Conservation (phyloP, 805 yeast species). For the Aciculoconidium aculeatum region DNA sequence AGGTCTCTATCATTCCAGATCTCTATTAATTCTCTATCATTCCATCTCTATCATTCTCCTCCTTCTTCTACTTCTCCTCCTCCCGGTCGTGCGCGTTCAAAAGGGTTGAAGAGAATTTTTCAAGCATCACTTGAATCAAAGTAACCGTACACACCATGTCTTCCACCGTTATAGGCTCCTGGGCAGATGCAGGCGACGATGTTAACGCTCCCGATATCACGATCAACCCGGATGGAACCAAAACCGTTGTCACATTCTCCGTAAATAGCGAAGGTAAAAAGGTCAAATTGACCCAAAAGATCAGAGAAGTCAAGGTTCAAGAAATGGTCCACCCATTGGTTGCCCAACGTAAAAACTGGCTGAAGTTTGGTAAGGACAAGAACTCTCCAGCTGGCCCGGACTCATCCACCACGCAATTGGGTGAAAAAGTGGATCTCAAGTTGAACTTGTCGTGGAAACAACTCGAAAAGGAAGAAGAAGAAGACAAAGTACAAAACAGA, state of each 20-base stretch:
- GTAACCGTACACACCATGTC: no score
- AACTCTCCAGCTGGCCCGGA: conserved; percentile 79
- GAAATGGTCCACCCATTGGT: conserved; percentile 81
- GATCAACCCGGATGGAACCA: conserved; percentile 81
- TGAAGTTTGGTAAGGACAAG: conserved; percentile 78
- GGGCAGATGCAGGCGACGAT: conserved; percentile 75
- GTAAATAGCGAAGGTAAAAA: conserved; percentile 74
- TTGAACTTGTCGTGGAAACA: conserved; percentile 76
- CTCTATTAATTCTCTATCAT: no score
- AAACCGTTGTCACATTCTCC: conserved; percentile 75
- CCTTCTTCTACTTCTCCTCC: no score
- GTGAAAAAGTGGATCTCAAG: conserved; percentile 74
- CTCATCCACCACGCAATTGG: conserved; percentile 79
- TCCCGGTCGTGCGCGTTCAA: no score
- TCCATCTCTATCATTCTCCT: no score
- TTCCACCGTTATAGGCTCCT: conserved; percentile 38
- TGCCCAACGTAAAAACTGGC: conserved; percentile 86
- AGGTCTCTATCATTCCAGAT: no score
- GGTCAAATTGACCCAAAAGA: conserved; percentile 80
- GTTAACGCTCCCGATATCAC: conserved; percentile 70
- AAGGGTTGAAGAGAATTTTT: no score
- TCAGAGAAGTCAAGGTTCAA: conserved; percentile 68
- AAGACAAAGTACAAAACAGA: conserved; percentile 39
- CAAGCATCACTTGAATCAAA: no score
- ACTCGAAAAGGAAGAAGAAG: conserved; percentile 67